A percentile compares a stretch with the other conserved stretches of the same genome.
Evolutionary conservation across 164 flowering plant species (phyloP).

Genomic region (Sextonia rubra): DNA sequence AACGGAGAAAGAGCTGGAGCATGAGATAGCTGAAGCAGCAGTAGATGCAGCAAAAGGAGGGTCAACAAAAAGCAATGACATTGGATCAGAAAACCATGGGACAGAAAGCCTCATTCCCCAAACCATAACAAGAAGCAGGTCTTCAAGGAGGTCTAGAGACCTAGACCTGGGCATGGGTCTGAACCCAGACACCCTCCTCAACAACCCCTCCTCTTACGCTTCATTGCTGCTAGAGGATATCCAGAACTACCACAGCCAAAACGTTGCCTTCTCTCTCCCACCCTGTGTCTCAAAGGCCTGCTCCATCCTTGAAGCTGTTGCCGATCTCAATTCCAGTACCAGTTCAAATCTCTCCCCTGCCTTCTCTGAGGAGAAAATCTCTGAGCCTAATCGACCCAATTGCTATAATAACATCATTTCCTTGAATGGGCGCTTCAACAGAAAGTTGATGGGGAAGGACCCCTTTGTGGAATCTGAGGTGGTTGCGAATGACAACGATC

Average conservation of each 20-base stretch:
- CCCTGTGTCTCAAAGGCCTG: conserved; percentile 78
- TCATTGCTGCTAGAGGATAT: conserved; percentile 66
- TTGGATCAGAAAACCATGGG: conserved; percentile 1
- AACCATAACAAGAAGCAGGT: conserved; percentile 35
- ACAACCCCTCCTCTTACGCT: conserved; percentile 50
- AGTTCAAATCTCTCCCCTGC: conserved; percentile 31
- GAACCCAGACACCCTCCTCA: conserved; percentile 38
- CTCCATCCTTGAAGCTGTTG: conserved; percentile 90
- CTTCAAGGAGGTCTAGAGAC: conserved; percentile 49
- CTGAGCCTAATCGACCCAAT: conserved; percentile 15
- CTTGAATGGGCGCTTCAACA: conserved; percentile 10
- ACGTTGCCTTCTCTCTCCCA: conserved; percentile 53
- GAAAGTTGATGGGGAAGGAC: conserved; percentile 25
- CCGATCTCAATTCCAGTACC: conserved; percentile 77
- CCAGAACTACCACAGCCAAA: conserved; percentile 79
- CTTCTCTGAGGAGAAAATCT: conserved; percentile 32
- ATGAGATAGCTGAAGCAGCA: conserved; percentile 14
- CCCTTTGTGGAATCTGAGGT: conserved; percentile 67
- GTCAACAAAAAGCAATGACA: conserved; percentile 7
- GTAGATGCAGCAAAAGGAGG: conserved; percentile 13
- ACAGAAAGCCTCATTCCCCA: conserved; percentile 37
- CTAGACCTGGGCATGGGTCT: conserved; percentile 30
- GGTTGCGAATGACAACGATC: conserved; percentile 33
- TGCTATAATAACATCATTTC: conserved; percentile 7
- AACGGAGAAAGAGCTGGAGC: conserved; percentile 15